phyloP scores from a whole-genome alignment of 2,329 filamentous ascomycete species.

The Plenodomus tracheiphilus region DNA sequence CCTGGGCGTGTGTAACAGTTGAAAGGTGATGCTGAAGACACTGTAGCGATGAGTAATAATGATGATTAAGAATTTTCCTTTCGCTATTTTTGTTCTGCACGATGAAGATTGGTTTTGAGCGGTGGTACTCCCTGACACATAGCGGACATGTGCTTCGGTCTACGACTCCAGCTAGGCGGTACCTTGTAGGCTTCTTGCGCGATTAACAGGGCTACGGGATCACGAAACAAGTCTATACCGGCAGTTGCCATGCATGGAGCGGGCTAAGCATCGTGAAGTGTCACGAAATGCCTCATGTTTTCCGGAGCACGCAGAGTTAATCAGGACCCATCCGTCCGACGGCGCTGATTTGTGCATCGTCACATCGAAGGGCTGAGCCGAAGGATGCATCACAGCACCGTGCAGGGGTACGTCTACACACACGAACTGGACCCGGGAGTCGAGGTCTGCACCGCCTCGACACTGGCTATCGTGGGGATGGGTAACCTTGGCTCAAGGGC shows the following conservation, averaged over 20 bases:
- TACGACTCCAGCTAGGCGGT: background rate
- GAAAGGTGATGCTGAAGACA: background rate
- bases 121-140: background rate
- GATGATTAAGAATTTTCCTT: background rate
- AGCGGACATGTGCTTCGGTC: background rate
- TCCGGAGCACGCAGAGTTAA: slow-evolving; percentile 11
- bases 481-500: background rate
- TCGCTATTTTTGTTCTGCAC: background rate
- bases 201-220: slow-evolving; percentile 6
- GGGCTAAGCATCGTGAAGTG: slow-evolving; percentile 7
- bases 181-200: background rate
- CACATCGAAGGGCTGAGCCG: slow-evolving; percentile 7
- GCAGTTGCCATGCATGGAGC: slow-evolving; percentile 11
- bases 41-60: background rate
- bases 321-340: slow-evolving; percentile 29
- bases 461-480: slow-evolving; percentile 18
- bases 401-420: slow-evolving; percentile 18
- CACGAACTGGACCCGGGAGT: slow-evolving; percentile 38
- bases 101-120: background rate
- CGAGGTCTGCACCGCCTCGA: slow-evolving; percentile 27
- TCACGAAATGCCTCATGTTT: slow-evolving; percentile 28
- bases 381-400: slow-evolving; percentile 11
- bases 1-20: background rate
- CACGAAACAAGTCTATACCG: slow-evolving; percentile 2
- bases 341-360: slow-evolving; percentile 16